Conservation (phyloP, 1,284 basidiomycete species). For the Singerocomus inundabilis region DNA sequence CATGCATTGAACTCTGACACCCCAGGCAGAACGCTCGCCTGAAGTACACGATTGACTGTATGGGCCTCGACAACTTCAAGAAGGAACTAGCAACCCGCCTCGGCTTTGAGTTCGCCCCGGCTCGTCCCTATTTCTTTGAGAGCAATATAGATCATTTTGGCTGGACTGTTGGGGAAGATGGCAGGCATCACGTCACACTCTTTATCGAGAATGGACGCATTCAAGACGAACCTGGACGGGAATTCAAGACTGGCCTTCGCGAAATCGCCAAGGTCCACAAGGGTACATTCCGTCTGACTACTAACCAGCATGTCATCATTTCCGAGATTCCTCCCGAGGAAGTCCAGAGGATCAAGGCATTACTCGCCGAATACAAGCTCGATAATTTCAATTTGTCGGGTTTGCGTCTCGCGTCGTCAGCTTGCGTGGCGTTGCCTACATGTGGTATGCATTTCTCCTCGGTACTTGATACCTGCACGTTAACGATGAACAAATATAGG, state of each 20-base stretch:
- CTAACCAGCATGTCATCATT: conserved; percentile 94
- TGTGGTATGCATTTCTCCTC: conserved; percentile 63
- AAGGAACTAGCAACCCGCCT: conserved; percentile 88
- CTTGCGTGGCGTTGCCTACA: conserved; percentile 98
- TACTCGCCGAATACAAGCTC: conserved; percentile 87
- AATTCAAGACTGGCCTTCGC: conserved; percentile 91
- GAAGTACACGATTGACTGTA: conserved; percentile 97
- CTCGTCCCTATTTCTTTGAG: conserved; percentile 80
- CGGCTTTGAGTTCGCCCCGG: conserved; percentile 75
- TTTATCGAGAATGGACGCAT: conserved; percentile 99
- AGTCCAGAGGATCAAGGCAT: conserved; percentile 72
- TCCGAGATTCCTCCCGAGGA: conserved; percentile 80
- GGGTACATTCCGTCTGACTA: conserved; percentile 88
- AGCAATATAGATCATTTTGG: conserved; percentile 94
- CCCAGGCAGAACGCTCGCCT: conserved; percentile 74
- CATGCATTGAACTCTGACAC: conserved; percentile 10
- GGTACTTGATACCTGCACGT: not conserved
- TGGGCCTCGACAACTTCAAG: conserved; percentile 86
- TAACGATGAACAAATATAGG: conserved; percentile 40
- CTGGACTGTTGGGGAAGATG: conserved; percentile 87
- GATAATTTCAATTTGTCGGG: conserved; percentile 85
- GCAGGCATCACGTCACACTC: conserved; percentile 88
- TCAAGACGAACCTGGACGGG: conserved; percentile 85
- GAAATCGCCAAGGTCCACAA: conserved; percentile 95
- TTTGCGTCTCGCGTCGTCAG: conserved; percentile 82